Evolutionary conservation across 2,329 filamentous ascomycete genomes (phyloP).

Genomic region (Metarhizium brunneum): DNA sequence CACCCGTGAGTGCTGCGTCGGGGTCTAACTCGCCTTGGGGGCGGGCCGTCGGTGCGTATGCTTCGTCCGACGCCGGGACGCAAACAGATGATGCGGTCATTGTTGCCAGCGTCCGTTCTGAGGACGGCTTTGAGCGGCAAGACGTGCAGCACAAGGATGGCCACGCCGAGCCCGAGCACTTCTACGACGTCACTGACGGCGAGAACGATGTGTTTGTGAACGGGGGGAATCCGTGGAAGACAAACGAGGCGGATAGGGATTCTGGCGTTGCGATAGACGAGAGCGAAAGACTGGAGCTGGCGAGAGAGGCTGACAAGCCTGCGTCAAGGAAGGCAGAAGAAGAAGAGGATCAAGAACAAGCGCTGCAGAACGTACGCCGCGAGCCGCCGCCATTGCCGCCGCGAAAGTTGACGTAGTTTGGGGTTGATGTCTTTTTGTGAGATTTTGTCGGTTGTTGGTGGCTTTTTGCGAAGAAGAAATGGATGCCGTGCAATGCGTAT

Average conservation of each 20-base stretch:
- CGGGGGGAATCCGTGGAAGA: slow-evolving; percentile 2
- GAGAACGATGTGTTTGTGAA: slow-evolving; percentile 1
- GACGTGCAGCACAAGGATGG: not conserved
- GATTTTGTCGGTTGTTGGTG: not conserved
- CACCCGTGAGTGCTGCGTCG: slow-evolving; percentile 13
- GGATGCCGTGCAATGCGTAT: no score
- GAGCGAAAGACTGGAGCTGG: not conserved
- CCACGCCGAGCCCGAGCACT: not conserved
- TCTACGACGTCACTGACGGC: not conserved
- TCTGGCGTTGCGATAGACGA: not conserved
- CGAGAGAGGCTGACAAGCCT: not conserved
- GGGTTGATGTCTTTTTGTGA: not conserved
- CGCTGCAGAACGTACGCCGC: not conserved
- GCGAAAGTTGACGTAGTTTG: not conserved
- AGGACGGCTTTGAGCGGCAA: not conserved
- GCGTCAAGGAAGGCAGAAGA: not conserved
- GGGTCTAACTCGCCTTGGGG: slow-evolving; percentile 6
- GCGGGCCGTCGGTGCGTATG: slow-evolving; percentile 10
- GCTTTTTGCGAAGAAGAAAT: no score
- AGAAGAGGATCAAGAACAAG: not conserved
- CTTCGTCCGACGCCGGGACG: slow-evolving; percentile 17
- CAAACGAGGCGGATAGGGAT: not conserved
- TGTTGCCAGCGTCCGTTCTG: not conserved
- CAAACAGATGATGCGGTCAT: slow-evolving; percentile 15
- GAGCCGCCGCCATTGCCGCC: not conserved